Evolutionary conservation across 306 rosid species (phyloP), one percentile per base, ranked within the genome.

Genomic region (Hippophae tibetana): DNA sequence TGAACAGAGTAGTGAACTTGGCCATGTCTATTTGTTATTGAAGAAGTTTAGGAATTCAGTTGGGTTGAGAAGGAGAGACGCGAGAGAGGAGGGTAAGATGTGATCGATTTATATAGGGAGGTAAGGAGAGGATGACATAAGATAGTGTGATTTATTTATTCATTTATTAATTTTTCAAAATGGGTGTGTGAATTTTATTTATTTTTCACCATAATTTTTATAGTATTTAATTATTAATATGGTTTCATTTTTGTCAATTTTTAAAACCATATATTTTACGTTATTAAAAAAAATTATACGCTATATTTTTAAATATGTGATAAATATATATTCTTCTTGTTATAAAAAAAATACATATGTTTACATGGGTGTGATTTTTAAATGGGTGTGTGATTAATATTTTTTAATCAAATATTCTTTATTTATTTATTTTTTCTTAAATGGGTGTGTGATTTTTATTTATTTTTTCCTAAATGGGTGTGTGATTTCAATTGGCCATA

Each of bases 111-210:
- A 65, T 72, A 66, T 58, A 65, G 25, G 7, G 47, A 11, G 67
- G 57, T 38, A 46, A 45, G 14, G 52, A 9, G 48, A 64, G 38
- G 25, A 31, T 53, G 67, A 38, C 52, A 41, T 42, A 7, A 43
- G 54, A 47, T 8, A 3, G 76, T 72, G 76, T 72, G 76, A 72
- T 65, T 60, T 48, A 9, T 31, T 31, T 27, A 2, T 27, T 27
- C 38, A 2, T 27, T 27, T 31, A 2, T 31, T 4, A 31, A 2
- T 31, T 31, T 31, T 31, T 18, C 23, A 18, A 13, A 1, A 4
- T n/a, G 3, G 45, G 13, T 7, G 10, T 2, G 43, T 6, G 7
- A 65, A 51, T 10, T 8, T 68, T 55, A 63, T 69, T 62, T 69
- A 4, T 42, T 50, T n/a, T 13, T 54, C 57, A 47, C 9, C 9